phyloP scores from a whole-genome alignment of 306 rosid genomes.

The Ormosia semicastrata region DNA sequence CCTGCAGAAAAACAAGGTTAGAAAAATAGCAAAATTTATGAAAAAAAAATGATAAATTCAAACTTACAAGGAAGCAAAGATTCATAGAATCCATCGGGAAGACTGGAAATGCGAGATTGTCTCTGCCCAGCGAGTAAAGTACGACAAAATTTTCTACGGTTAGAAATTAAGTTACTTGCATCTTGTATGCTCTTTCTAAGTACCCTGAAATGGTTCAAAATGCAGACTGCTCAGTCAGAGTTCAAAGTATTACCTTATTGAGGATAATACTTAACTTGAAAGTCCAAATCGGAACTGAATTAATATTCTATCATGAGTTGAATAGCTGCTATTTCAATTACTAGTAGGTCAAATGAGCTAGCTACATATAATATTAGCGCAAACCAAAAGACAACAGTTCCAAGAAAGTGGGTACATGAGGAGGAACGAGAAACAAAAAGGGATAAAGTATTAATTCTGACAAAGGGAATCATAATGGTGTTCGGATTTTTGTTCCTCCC shows the following conservation, averaged over 20 bases:
- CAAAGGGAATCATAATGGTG: background rate
- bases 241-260: background rate
- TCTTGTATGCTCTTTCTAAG: slow-evolving; percentile 47
- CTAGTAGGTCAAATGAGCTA: background rate
- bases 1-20: slow-evolving; percentile 48
- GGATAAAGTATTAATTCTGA: background rate
- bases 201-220: slow-evolving; percentile 51
- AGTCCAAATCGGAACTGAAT: background rate
- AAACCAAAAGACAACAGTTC: background rate
- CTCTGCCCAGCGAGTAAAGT: slow-evolving; percentile 39
- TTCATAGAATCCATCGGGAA: slow-evolving; percentile 48
- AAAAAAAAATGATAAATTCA: slow-evolving; percentile 10
- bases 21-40: slow-evolving; percentile 15
- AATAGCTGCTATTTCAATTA: slow-evolving; percentile 13
- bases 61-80: slow-evolving; percentile 69
- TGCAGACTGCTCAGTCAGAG: background rate
- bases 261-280: slow-evolving; percentile 3
- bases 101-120: slow-evolving; percentile 34
- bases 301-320: background rate
- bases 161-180: slow-evolving; percentile 54
- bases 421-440: background rate
- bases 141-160: slow-evolving; percentile 43
- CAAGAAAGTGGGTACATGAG: background rate
- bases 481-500: background rate
- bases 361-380: background rate